phyloP scores from a whole-genome alignment of 2,329 filamentous ascomycete genomes.

The Trematosphaeria pertusa region DNA sequence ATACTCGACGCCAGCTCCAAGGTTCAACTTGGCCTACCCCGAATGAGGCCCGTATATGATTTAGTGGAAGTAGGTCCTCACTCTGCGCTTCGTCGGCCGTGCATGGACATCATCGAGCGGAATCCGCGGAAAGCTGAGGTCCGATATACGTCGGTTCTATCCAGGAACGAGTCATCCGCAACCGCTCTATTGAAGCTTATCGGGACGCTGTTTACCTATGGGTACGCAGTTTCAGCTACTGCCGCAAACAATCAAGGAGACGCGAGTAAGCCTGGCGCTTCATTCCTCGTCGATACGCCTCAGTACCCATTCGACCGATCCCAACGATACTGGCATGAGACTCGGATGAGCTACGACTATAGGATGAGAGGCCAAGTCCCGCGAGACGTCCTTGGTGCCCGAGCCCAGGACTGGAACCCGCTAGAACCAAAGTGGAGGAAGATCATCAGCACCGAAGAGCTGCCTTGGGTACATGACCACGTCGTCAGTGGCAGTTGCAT shows the following conservation, averaged over 20 bases:
- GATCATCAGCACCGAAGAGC: neutral
- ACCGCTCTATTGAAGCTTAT: neutral
- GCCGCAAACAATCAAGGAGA: neutral
- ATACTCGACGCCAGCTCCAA: no score
- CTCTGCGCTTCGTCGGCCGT: slow-evolving; percentile 4
- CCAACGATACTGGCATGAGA: slow-evolving; percentile 23
- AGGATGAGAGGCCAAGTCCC: no score
- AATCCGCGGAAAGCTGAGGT: neutral
- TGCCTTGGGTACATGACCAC: slow-evolving; percentile 15
- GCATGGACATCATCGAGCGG: neutral
- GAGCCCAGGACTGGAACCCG: neutral
- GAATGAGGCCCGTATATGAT: neutral
- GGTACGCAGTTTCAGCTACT: neutral
- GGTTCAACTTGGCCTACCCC: no score
- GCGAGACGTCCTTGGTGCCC: no score
- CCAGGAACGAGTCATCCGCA: neutral
- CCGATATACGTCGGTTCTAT: neutral
- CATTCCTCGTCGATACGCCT: slow-evolving; percentile 22
- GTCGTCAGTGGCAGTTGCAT: slow-evolving; percentile 36
- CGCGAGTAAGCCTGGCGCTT: neutral
- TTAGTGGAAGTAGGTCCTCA: slow-evolving; percentile 14
- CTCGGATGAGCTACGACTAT: neutral
- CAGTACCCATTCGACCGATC: slow-evolving; percentile 36
- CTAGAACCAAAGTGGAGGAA: no score
- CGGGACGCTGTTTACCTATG: neutral